A percentile compares a stretch with the other conserved stretches of the same genome.
Evolutionary conservation across 2,329 filamentous ascomycete genomes (phyloP).

Genomic region (Xylaria sp.): DNA sequence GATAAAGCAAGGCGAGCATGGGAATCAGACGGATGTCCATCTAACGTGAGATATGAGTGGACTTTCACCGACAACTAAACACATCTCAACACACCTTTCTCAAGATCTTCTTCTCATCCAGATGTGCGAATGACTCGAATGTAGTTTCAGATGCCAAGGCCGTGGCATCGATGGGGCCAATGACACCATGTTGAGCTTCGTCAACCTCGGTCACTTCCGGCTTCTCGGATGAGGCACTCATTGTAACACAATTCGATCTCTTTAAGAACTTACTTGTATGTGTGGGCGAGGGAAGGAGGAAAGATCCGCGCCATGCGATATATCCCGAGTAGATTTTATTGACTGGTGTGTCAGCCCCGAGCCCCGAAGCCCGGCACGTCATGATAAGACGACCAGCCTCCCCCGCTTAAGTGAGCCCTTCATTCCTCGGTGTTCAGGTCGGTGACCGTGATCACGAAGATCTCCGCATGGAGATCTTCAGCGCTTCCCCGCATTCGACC

Average conservation of each 20-base stretch:
- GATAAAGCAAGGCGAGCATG: slow-evolving; percentile 73
- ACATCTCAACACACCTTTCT: slow-evolving; percentile 56
- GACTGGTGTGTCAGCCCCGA: too few species aligned
- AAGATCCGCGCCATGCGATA: not conserved
- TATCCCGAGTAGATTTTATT: not conserved
- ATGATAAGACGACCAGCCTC: slow-evolving; percentile 2
- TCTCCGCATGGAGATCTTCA: slow-evolving; percentile 18
- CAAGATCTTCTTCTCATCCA: slow-evolving; percentile 68
- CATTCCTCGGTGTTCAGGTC: too few species aligned
- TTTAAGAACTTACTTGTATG: not conserved
- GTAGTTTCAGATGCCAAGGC: slow-evolving; percentile 40
- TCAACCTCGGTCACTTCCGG: slow-evolving; percentile 36
- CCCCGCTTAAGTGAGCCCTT: not conserved
- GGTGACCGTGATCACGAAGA: not conserved
- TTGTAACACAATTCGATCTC: slow-evolving; percentile 23
- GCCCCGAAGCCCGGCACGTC: not conserved
- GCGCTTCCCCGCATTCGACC: slow-evolving; percentile 18
- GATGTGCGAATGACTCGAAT: slow-evolving; percentile 49
- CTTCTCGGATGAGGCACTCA: slow-evolving; percentile 39
- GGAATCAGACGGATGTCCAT: slow-evolving; percentile 65
- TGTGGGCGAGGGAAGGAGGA: not conserved
- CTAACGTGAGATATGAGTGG: slow-evolving; percentile 43
- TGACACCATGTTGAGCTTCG: slow-evolving; percentile 35
- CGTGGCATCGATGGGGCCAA: slow-evolving; percentile 39
- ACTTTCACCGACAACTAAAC: not conserved